Evolutionary conservation across 2,329 filamentous ascomycete species (phyloP), one percentile per base, ranked within the genome.

Genomic region (Anthostomella pinea): DNA sequence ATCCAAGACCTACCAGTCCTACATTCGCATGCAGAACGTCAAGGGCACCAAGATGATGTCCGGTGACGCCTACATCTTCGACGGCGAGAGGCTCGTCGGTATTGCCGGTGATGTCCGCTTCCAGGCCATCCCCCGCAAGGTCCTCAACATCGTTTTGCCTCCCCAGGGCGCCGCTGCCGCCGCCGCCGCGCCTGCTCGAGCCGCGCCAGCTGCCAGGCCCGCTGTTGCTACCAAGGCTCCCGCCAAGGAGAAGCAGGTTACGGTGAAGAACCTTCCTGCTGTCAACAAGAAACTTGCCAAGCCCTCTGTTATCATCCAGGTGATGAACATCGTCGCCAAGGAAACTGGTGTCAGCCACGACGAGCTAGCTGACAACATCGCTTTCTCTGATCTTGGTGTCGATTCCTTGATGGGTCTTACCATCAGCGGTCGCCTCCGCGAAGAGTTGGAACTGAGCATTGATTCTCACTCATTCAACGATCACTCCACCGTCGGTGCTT

Each of bases 121-220:
- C 67, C 75, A 79, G 57, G 70, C 76, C 48, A 81, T 84, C 35
- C 80, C 81, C 22, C 79, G 82, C 51, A 75, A 76, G 51, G 69
- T 81, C 16, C 68, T 85, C 42, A 82, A 83, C 65, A 73, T 79
- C 49, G 74, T 86, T 58, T 65, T 86, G 44, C 81, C 82, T 36
- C 80, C 80, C 2, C 67, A 71, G 18, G 75, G 75, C 30, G 69
- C 70, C 43, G 63, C 60, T 24, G 59, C 63, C 15, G 60, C 64
- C 26, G 56, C 60, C 20, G 53, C 65, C 16, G 50, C 62, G 5
- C 53, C 65, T 16, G 45, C 61, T 33, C 62, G 64, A 30, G 50
- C 61, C 31, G 43, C 59, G 14, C 48, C 52, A 4, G 49, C 63
- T 20, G 51, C 64, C 24, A 59, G 63, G 30, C 40, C 62, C n/a